Percentiles rank a stretch among this genome's conserved stretches.
Evolutionary conservation across 441 rosid species (phyloP).

Genomic region (Eruca vesicaria): DNA sequence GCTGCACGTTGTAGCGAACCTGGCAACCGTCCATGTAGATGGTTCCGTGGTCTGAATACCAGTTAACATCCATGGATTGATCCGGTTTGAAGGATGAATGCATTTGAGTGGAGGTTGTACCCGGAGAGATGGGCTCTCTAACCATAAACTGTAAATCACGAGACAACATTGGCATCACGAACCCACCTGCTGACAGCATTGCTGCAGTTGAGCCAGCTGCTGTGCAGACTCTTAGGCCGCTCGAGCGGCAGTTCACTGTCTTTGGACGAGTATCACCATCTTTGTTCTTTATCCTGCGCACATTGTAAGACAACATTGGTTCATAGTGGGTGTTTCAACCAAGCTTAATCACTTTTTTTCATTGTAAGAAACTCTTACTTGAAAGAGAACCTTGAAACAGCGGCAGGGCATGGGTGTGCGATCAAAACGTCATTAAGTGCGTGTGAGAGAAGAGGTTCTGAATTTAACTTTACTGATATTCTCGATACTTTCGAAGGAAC

Average conservation of each 20-base stretch:
- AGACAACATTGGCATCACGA: slow-evolving; percentile 65
- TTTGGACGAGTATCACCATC: slow-evolving; percentile 42
- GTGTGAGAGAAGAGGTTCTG: slow-evolving; percentile 49
- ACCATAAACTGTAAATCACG: slow-evolving; percentile 81
- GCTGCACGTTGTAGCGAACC: slow-evolving; percentile 45
- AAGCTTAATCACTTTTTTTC: not conserved
- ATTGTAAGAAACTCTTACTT: slow-evolving; percentile 43
- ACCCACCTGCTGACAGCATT: slow-evolving; percentile 88
- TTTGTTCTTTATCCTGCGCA: slow-evolving; percentile 50
- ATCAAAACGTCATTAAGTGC: slow-evolving; percentile 80
- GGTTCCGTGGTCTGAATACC: slow-evolving; percentile 66
- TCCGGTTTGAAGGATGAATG: slow-evolving; percentile 55
- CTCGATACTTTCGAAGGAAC: slow-evolving; percentile 61
- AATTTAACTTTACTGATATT: slow-evolving; percentile 56
- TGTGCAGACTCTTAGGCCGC: slow-evolving; percentile 88
- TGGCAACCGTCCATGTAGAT: slow-evolving; percentile 79
- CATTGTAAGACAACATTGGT: not conserved
- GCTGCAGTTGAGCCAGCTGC: slow-evolving; percentile 94
- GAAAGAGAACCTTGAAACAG: slow-evolving; percentile 84
- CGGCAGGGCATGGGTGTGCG: slow-evolving; percentile 84
- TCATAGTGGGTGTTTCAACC: not conserved
- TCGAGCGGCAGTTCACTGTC: slow-evolving; percentile 71
- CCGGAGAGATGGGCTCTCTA: slow-evolving; percentile 79
- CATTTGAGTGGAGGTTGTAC: slow-evolving; percentile 48
- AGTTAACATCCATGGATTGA: slow-evolving; percentile 52